These are phyloP conservation scores for Pseudomonodictys pantanalensis DNA, from an alignment of 495 filamentous ascomycete species.

Conservation along the genomic window DNA sequence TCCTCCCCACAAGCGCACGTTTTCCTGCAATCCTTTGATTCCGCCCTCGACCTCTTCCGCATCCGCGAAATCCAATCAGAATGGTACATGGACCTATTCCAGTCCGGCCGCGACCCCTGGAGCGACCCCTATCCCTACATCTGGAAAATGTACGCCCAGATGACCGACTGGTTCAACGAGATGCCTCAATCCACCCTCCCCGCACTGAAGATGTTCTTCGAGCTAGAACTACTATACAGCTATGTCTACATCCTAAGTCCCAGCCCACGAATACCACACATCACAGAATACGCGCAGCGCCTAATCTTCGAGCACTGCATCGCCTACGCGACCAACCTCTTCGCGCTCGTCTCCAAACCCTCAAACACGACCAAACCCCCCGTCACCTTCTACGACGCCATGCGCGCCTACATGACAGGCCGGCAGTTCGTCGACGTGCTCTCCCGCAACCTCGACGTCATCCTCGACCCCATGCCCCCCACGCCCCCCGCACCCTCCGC, in stretches of 20 bases:
- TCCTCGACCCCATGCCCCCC: constrained; percentile 38
- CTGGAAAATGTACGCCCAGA: constrained; percentile 37
- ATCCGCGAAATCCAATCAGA: constrained; percentile 74
- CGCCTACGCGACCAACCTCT: constrained; percentile 63
- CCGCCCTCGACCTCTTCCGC: constrained; percentile 61
- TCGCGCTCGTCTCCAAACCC: constrained; percentile 49
- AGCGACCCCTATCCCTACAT: constrained; percentile 41
- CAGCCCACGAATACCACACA: constrained; percentile 52
- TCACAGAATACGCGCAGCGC: constrained; percentile 64
- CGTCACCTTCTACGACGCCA: constrained; percentile 68
- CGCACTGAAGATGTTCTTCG: constrained; percentile 51
- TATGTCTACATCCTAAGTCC: constrained; percentile 81
- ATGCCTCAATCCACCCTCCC: constrained; percentile 21
- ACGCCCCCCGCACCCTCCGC: constrained; percentile 22
- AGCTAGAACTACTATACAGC: constrained; percentile 79
- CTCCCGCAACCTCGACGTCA: constrained; percentile 50
- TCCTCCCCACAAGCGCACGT: constrained; percentile 42
- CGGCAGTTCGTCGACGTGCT: constrained; percentile 67
- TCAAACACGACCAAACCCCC: constrained; percentile 49
- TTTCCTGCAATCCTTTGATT: constrained; percentile 44
- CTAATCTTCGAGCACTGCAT: constrained; percentile 81
- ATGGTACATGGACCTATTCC: constrained; percentile 80
- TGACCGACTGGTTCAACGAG: constrained; percentile 31
- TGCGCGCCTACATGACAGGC: constrained; percentile 69
- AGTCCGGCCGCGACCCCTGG: constrained; percentile 59